A percentile compares a stretch with the other conserved stretches of the same genome.
Evolutionary conservation across 768 basidiomycete genomes (phyloP).

Genomic region (Mycena chlorophos): DNA sequence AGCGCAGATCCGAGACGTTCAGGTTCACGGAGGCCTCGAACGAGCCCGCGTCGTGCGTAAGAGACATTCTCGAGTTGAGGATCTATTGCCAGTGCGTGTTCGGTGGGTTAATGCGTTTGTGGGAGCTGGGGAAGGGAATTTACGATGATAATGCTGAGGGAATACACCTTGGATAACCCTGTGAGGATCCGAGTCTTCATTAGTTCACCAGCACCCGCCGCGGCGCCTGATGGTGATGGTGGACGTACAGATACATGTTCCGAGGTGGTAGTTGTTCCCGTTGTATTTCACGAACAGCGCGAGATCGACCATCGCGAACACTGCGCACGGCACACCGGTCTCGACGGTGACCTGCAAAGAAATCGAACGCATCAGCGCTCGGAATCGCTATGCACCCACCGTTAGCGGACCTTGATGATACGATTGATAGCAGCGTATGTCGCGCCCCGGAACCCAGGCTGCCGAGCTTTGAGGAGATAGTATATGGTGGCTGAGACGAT

Average conservation of each 20-base stretch:
- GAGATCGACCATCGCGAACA: slow-evolving; percentile 23
- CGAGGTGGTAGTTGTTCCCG: slow-evolving; percentile 22
- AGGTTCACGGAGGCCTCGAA: background rate
- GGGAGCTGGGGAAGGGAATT: too few species aligned
- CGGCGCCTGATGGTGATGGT: too few species aligned
- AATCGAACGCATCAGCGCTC: background rate
- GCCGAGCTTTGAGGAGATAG: slow-evolving; percentile 19
- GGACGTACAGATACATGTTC: background rate
- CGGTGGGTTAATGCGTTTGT: too few species aligned
- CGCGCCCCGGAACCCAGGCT: slow-evolving; percentile 5
- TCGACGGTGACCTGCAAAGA: slow-evolving; percentile 20
- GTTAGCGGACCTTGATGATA: slow-evolving; percentile 2
- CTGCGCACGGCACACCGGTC: slow-evolving; percentile 20
- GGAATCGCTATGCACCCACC: background rate
- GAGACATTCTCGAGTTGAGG: slow-evolving; percentile 1
- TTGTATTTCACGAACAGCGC: slow-evolving; percentile 17
- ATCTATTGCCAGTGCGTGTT: too few species aligned
- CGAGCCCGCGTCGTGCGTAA: background rate
- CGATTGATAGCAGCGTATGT: slow-evolving; percentile 15
- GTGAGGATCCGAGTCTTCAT: slow-evolving; percentile 1
- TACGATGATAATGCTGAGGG: slow-evolving; percentile 21
- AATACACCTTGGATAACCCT: slow-evolving; percentile 25
- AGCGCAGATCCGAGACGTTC: background rate
- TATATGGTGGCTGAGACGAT: slow-evolving; percentile 25
- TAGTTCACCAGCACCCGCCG: too few species aligned